Evolutionary conservation across 768 basidiomycete species (phyloP).

Genomic region (Dacryopinax spathularia): DNA sequence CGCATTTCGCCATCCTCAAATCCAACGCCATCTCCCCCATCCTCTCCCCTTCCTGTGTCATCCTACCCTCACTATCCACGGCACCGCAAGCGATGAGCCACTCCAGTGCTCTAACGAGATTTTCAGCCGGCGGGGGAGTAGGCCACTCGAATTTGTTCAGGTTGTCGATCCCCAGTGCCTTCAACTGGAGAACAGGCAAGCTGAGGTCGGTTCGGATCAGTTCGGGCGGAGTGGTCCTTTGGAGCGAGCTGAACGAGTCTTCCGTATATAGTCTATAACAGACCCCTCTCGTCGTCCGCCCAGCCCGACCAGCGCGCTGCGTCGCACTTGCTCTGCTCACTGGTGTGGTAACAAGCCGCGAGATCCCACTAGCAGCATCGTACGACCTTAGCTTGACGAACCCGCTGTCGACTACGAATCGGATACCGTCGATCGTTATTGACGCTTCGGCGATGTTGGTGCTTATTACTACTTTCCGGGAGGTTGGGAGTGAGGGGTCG

Average conservation of each 20-base stretch:
- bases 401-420: constrained; percentile 85
- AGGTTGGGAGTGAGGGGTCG: constrained; percentile 54
- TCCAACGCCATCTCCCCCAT: constrained; percentile 93
- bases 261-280: constrained; percentile 84
- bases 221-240: constrained; percentile 68
- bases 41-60: constrained; percentile 64
- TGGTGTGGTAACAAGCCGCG: constrained; percentile 70
- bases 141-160: constrained; percentile 95
- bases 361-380: constrained; percentile 73
- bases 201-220: constrained; percentile 83
- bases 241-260: constrained; percentile 43
- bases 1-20: constrained; percentile 86
- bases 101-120: constrained; percentile 73
- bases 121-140: constrained; percentile 71
- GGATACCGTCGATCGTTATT: constrained; percentile 91
- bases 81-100: constrained; percentile 67
- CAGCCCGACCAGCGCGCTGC: constrained; percentile 89
- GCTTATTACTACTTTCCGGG: constrained; percentile 77
- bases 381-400: constrained; percentile 83
- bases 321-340: constrained; percentile 79
- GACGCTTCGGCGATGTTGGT: constrained; percentile 97
- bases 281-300: constrained; percentile 80
- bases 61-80: constrained; percentile 56
- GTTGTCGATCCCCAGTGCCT: constrained; percentile 89
- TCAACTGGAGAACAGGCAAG: constrained; percentile 82